Conservation (phyloP, 345 rosid species). For the Eucalyptus shirleyi region DNA sequence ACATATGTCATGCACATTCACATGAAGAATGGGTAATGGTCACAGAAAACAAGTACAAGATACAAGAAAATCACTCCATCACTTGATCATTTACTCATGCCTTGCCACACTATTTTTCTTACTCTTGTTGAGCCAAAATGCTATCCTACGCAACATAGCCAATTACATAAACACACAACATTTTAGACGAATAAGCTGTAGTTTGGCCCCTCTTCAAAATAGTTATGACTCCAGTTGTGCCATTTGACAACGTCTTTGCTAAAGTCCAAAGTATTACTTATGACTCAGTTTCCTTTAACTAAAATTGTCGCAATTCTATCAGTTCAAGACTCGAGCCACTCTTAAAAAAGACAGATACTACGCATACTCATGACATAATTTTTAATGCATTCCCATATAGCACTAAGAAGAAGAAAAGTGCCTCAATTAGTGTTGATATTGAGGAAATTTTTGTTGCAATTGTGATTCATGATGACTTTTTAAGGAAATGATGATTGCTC, state of each 20-base stretch:
- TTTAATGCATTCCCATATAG: neutral
- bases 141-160: neutral
- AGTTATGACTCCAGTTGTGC: neutral
- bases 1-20: neutral
- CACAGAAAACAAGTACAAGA: neutral
- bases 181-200: neutral
- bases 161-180: neutral
- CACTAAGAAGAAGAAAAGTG: neutral
- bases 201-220: neutral
- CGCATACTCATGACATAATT: neutral
- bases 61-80: neutral
- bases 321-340: neutral
- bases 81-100: neutral
- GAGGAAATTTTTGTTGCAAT: neutral
- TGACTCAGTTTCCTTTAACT: neutral
- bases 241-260: neutral
- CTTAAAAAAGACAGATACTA: neutral
- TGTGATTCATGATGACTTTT: neutral
- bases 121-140: neutral
- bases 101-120: neutral
- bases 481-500: neutral
- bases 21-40: neutral
- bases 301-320: neutral
- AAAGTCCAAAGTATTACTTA: neutral
- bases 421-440: neutral